These are phyloP conservation scores for Caloboletus inedulis DNA, from an alignment of 1,284 basidiomycete genomes.

Conservation along the genomic window DNA sequence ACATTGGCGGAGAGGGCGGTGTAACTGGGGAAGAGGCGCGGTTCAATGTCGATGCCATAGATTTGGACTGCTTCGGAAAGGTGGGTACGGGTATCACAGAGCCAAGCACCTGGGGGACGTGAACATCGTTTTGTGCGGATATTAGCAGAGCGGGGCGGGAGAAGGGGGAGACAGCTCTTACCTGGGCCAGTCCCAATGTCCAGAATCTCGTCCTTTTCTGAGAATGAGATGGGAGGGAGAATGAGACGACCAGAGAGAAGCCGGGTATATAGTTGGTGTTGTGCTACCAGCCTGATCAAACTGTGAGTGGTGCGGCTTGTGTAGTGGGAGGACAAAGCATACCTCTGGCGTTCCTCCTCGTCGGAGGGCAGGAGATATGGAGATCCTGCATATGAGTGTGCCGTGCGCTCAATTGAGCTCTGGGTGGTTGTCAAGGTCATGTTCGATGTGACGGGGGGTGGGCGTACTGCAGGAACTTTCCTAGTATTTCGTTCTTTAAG, in stretches of 20 bases:
- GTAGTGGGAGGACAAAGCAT: background rate
- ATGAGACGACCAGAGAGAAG: constrained; percentile 21
- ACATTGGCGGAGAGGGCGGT: constrained; percentile 10
- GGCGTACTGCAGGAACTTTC: background rate
- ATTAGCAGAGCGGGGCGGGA: background rate
- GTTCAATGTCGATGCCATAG: constrained; percentile 23
- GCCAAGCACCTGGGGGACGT: constrained; percentile 17
- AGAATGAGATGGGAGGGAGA: constrained; percentile 17
- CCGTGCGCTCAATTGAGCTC: constrained; percentile 6
- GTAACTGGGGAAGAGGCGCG: constrained; percentile 16
- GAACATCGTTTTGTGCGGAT: background rate
- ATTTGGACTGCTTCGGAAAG: constrained; percentile 20
- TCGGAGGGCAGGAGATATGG: constrained; percentile 29
- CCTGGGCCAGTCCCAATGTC: constrained; percentile 27
- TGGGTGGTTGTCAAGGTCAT: constrained; percentile 8
- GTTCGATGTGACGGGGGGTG: background rate
- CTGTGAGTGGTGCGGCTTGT: background rate
- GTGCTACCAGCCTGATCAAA: constrained; percentile 12
- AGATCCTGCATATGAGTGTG: constrained; percentile 17
- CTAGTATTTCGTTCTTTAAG: background rate
- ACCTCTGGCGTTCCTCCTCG: constrained; percentile 28
- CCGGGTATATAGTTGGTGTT: constrained; percentile 21
- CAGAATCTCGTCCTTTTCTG: constrained; percentile 21
- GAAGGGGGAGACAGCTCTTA: background rate
- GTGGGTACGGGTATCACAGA: constrained; percentile 15